Evolutionary conservation across 2,329 filamentous ascomycete genomes (phyloP).

Genomic region (Pleoardoris graminearum): DNA sequence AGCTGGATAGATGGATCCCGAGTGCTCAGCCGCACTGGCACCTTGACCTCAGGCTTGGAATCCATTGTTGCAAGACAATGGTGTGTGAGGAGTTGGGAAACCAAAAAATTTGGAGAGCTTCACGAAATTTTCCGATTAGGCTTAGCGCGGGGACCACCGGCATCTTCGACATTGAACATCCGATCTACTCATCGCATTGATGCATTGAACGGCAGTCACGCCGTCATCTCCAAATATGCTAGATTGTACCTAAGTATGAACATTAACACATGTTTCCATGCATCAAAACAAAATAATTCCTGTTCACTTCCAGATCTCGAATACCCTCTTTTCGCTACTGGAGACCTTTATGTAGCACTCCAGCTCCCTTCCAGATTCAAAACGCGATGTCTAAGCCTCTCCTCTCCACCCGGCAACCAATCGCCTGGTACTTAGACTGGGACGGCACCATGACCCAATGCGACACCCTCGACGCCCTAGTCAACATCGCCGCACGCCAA

Average conservation of each 20-base stretch:
- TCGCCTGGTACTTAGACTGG: constrained; percentile 47
- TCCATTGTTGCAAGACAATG: constrained; percentile 28
- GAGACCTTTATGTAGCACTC: too few relatives aligned
- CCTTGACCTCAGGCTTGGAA: constrained; percentile 33
- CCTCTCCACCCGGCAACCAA: background rate
- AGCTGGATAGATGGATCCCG: constrained; percentile 39
- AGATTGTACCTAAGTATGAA: too few relatives aligned
- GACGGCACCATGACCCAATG: constrained; percentile 48
- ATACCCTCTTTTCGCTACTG: too few relatives aligned
- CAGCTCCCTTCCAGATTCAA: background rate
- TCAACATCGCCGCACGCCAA: constrained; percentile 32
- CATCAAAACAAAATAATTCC: background rate
- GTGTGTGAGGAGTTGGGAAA: constrained; percentile 7
- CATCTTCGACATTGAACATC: constrained; percentile 9
- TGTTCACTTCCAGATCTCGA: background rate
- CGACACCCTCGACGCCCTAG: constrained; percentile 47
- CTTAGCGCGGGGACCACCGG: constrained; percentile 30
- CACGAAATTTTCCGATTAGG: constrained; percentile 32
- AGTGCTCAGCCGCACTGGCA: constrained; percentile 43
- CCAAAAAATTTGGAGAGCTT: constrained; percentile 15
- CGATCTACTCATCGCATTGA: too few relatives aligned
- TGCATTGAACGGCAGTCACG: too few relatives aligned
- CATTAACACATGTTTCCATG: background rate
- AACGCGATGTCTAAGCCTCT: background rate
- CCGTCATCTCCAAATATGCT: too few relatives aligned